These are phyloP conservation scores for Phialophora expanda DNA, from an alignment of 2,329 filamentous ascomycete genomes.

Conservation along the genomic window DNA sequence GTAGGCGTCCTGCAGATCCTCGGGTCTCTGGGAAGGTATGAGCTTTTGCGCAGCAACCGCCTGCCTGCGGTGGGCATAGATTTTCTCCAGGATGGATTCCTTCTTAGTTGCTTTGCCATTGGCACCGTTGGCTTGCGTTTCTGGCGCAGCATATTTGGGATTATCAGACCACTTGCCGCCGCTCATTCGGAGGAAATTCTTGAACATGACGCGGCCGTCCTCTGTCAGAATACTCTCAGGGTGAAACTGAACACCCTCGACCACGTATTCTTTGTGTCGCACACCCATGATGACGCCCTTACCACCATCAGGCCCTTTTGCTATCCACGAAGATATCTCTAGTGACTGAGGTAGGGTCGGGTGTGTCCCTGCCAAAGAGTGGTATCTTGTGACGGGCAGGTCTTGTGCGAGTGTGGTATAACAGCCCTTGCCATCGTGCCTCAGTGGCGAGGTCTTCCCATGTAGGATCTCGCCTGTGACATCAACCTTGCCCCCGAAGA, in stretches of 20 bases:
- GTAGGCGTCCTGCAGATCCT: constrained; percentile 85
- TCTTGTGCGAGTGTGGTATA: constrained; percentile 80
- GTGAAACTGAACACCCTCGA: constrained; percentile 98
- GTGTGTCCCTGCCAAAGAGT: constrained; percentile 92
- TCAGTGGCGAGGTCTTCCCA: constrained; percentile 90
- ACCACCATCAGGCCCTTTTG: constrained; percentile 72
- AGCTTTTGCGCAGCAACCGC: constrained; percentile 80
- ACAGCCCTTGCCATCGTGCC: constrained; percentile 89
- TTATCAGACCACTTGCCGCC: constrained; percentile 77
- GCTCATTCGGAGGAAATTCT: constrained; percentile 86
- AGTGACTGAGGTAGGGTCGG: constrained; percentile 82
- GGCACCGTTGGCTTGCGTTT: constrained; percentile 37
- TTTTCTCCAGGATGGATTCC: constrained; percentile 85
- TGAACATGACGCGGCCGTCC: constrained; percentile 84
- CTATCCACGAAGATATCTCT: constrained; percentile 89
- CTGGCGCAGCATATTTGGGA: constrained; percentile 33
- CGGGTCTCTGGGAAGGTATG: constrained; percentile 80
- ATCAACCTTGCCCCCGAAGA: constrained; percentile 87
- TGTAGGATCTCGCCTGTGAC: constrained; percentile 96
- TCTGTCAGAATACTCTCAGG: constrained; percentile 95
- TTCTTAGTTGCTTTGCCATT: constrained; percentile 51
- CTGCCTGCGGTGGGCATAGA: constrained; percentile 80
- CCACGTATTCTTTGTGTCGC: constrained; percentile 83
- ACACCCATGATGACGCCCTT: constrained; percentile 96
- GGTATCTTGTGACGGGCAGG: constrained; percentile 90